A percentile compares a stretch with the other conserved stretches of the same genome.
These are phyloP conservation scores for Clavispora carvajalis DNA, from an alignment of 805 yeast species.

Conservation along the genomic window DNA sequence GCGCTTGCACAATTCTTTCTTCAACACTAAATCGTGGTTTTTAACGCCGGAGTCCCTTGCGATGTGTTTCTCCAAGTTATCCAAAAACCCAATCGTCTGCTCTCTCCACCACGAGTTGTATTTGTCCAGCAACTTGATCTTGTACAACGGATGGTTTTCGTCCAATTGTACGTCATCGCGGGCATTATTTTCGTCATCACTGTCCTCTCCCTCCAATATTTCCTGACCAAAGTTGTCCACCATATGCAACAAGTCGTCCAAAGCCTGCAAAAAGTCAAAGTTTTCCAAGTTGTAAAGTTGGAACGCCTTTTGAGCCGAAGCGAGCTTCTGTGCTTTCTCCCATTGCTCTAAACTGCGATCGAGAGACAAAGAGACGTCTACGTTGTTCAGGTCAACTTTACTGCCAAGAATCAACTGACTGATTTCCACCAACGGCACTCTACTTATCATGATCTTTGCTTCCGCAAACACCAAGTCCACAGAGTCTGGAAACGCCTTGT, in stretches of 20 bases:
- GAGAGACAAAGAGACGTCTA: slow-evolving; percentile 33
- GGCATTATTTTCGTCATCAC: slow-evolving; percentile 47
- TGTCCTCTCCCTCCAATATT: slow-evolving; percentile 45
- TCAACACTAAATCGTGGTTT: slow-evolving; percentile 19
- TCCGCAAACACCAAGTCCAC: slow-evolving; percentile 46
- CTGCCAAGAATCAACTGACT: slow-evolving; percentile 45
- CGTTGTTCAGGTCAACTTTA: slow-evolving; percentile 20
- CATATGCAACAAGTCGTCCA: slow-evolving; percentile 67
- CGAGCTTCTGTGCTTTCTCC: slow-evolving; percentile 35
- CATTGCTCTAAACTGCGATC: slow-evolving; percentile 45
- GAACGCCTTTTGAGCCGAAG: slow-evolving; percentile 20
- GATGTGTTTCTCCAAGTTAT: slow-evolving; percentile 23
- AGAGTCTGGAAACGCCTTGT: slow-evolving; percentile 43
- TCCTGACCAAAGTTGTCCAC: slow-evolving; percentile 60
- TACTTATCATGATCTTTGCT: slow-evolving; percentile 49
- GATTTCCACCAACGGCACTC: slow-evolving; percentile 55
- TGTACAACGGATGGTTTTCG: slow-evolving; percentile 52
- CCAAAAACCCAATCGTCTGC: slow-evolving; percentile 31
- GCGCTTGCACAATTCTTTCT: slow-evolving; percentile 40
- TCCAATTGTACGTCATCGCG: slow-evolving; percentile 35
- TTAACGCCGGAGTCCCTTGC: slow-evolving; percentile 6
- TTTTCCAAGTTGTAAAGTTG: slow-evolving; percentile 35
- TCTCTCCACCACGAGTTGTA: slow-evolving; percentile 57
- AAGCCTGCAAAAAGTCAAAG: slow-evolving; percentile 49
- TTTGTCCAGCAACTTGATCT: slow-evolving; percentile 32